Base-by-base conservation (phyloP, 2,329 filamentous ascomycete species). In the Scytalidium lignicola region DNA sequence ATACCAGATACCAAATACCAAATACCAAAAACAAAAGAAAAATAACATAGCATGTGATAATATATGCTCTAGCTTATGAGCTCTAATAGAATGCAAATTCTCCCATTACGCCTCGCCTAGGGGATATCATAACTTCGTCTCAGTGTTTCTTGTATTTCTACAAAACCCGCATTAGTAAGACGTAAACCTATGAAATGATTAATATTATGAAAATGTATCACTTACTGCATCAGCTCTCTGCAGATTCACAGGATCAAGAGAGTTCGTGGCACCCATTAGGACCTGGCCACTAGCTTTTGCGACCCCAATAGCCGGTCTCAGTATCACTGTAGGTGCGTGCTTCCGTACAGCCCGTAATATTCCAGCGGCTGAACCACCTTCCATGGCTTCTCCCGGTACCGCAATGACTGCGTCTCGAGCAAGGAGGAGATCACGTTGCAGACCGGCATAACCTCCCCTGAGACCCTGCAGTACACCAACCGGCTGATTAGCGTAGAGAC, bases 321-420 rank as follows among this genome's bases (percentile, higher is more conserved):
- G 81, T 46, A 99, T 86, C 18, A 97, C 89, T 0, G 91, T 96
- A n/a, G 93, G 93, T 23, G 91, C 90, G 58, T 88, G 82, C 65
- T 80, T 85, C 52, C 85, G 76, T 17, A 99, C 83, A 1, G 86
- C 91, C 61, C 75, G 83, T 13, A 90, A 89, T 1, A 88, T 90
- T 2, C 88, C 90, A 40, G 83, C 81, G 1, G 92, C 91, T 51
- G 82, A 90, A 19, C 83, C 80, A 60, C 87, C 90, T 61, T 96
- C 90, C 75, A 95, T 85, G 1, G 95, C 81, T 65, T 97, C 92
- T 0, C 86, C 88, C 0, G 93, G 92, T 21, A 99, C 89, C 1
- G 92, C 93, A 59, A 99, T 92, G 50, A 99, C 90, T 9, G 92
- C 93, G 68, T 99, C 90, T 49, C 85, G 78, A 0, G 93, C 89